Evolutionary conservation across 75 land plant genomes (phyloP).

Genomic region (Sequoiadendron giganteum): DNA sequence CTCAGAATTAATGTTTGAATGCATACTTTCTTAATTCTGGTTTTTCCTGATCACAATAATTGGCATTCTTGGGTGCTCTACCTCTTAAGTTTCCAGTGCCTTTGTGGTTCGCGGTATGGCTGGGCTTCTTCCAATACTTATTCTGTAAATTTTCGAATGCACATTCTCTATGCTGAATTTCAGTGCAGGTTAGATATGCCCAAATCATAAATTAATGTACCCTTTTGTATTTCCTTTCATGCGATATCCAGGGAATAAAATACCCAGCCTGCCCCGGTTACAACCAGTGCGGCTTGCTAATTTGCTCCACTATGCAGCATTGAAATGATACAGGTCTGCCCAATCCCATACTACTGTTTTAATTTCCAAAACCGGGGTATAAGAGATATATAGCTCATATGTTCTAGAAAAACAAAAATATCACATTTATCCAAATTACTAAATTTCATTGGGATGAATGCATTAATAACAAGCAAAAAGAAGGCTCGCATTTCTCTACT

Average conservation of each 20-base stretch:
- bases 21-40: too few relatives aligned
- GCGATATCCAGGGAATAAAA: neutral
- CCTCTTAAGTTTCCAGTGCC: too few relatives aligned
- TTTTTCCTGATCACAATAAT: too few relatives aligned
- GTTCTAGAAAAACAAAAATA: neutral
- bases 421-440: neutral
- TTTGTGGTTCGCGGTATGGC: too few relatives aligned
- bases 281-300: neutral
- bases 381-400: neutral
- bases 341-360: neutral
- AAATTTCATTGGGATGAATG: neutral
- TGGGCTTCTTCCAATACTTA: neutral
- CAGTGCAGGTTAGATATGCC: neutral
- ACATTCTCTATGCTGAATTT: neutral
- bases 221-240: neutral
- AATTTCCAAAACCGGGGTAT: neutral
- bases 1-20: too few relatives aligned
- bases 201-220: neutral
- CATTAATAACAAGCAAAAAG: neutral
- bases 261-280: neutral
- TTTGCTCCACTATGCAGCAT: neutral
- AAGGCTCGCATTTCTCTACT: neutral
- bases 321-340: neutral
- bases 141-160: neutral
- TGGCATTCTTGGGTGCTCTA: too few relatives aligned